Percentiles rank a stretch among this genome's conserved stretches.
phyloP scores from a whole-genome alignment of 2,329 filamentous ascomycete genomes.

The Aspergillus transmontanensis region DNA sequence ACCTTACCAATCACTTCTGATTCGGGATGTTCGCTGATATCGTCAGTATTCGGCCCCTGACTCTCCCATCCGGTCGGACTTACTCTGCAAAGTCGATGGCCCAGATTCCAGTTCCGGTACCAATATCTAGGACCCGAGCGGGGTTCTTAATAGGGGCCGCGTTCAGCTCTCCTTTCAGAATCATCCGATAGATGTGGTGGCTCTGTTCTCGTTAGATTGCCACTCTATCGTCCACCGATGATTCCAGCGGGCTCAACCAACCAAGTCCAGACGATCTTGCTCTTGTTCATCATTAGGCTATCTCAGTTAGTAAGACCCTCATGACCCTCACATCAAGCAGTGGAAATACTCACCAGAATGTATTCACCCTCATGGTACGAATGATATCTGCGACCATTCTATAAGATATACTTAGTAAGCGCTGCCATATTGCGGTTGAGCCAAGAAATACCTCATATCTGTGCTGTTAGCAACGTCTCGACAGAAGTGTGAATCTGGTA shows the following conservation, averaged over 20 bases:
- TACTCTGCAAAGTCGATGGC: constrained; percentile 42
- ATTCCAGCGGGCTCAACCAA: constrained; percentile 1
- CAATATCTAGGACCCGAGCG: constrained; percentile 36
- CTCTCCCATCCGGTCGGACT: constrained; percentile 5
- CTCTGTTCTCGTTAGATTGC: not conserved
- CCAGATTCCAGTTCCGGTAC: constrained; percentile 42
- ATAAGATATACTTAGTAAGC: not conserved
- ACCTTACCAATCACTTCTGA: constrained; percentile 33
- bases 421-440: not conserved
- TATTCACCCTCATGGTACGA: constrained; percentile 37
- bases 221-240: not conserved
- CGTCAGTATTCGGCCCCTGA: not conserved
- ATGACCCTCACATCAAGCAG: too few relatives aligned
- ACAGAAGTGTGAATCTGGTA: not conserved
- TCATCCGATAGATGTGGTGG: constrained; percentile 39
- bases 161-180: constrained; percentile 33
- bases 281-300: constrained; percentile 40
- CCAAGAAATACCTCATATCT: constrained; percentile 35
- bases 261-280: constrained; percentile 38
- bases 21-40: constrained; percentile 26
- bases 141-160: constrained; percentile 30
- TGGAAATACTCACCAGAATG: constrained; percentile 22
- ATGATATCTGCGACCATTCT: constrained; percentile 38
- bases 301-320: not conserved
- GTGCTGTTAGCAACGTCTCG: constrained; percentile 12